Evolutionary conservation across 768 basidiomycete species (phyloP), one percentile per base, ranked within the genome.

Genomic region (Dacryopinax primogenitus): DNA sequence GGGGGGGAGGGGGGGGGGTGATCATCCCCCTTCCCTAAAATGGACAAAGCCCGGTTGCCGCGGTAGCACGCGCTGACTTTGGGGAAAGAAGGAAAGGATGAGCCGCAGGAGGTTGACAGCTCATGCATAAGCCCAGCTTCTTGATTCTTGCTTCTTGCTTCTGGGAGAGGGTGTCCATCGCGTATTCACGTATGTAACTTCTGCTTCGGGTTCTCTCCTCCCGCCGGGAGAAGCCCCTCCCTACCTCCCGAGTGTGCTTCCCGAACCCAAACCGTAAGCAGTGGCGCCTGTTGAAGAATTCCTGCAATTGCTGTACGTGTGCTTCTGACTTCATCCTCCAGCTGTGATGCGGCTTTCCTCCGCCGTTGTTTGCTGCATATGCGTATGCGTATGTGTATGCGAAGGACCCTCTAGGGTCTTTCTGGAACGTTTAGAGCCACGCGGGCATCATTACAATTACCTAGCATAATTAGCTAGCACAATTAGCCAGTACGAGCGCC

Each of bases 281-380:
- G n/a, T n/a, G 23, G 51, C 51, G 51, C 26, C 51, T 58, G 13
- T 58, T 30, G 51, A 58, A 58, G 51, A 58, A 58, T 58, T 21
- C 51, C 15, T 30, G 26, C 51, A n/a, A n/a, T n/a, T n/a, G n/a
- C n/a, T n/a, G n/a, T n/a, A n/a, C 51, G 51, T 18, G 51, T 58
- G 12, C 37, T 39, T 58, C 51, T 58, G 26, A 28, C 9, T 21
- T 30, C 51, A 21, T 32, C 51, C n/a, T n/a, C n/a, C n/a, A n/a
- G n/a, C n/a, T n/a, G n/a, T n/a, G n/a, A n/a, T n/a, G n/a, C n/a
- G n/a, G n/a, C n/a, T n/a, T n/a, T n/a, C n/a, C n/a, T n/a, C n/a
- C n/a, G n/a, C n/a, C n/a, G n/a, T n/a, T n/a, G n/a, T n/a, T n/a
- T n/a, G n/a, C n/a, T n/a, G n/a, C n/a, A n/a, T n/a, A n/a, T n/a